These are phyloP conservation scores for Calonectria crousiana DNA, from an alignment of 2,329 filamentous ascomycete genomes.

Conservation along the genomic window DNA sequence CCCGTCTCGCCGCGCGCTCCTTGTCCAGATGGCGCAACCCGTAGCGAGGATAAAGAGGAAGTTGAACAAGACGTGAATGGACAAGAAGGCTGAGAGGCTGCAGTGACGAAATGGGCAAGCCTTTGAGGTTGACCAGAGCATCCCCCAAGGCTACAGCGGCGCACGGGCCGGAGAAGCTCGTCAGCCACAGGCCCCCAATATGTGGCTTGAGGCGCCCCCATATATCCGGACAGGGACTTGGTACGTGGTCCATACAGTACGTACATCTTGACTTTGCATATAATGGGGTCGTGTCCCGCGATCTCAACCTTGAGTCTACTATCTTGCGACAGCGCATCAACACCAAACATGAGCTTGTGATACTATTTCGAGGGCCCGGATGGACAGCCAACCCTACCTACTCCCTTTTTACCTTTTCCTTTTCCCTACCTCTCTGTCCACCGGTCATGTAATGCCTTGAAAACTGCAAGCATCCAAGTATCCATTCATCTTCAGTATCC, in stretches of 20 bases:
- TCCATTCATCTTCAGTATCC: background rate
- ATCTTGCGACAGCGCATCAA: background rate
- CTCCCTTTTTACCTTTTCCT: background rate
- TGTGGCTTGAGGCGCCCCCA: constrained; percentile 1
- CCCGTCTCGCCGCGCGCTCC: background rate
- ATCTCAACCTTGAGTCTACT: background rate
- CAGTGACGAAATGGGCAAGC: constrained; percentile 38
- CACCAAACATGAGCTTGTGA: background rate
- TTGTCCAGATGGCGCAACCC: background rate
- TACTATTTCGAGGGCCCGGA: background rate
- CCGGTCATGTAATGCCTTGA: background rate
- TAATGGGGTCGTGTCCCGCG: constrained; percentile 1
- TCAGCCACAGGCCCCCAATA: constrained; percentile 4
- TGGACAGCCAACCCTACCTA: background rate
- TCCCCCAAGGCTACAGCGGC: background rate
- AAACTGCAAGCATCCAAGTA: background rate
- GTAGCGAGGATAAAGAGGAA: background rate
- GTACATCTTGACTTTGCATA: background rate
- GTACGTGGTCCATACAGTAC: background rate
- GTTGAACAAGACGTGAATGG: background rate
- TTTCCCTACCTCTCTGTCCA: background rate
- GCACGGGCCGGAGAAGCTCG: constrained; percentile 30
- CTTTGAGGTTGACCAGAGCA: background rate
- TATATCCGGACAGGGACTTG: background rate
- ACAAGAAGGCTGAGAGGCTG: background rate